Evolutionary conservation across 164 flowering plant species (phyloP).

Genomic region (Magnolia officinalis): DNA sequence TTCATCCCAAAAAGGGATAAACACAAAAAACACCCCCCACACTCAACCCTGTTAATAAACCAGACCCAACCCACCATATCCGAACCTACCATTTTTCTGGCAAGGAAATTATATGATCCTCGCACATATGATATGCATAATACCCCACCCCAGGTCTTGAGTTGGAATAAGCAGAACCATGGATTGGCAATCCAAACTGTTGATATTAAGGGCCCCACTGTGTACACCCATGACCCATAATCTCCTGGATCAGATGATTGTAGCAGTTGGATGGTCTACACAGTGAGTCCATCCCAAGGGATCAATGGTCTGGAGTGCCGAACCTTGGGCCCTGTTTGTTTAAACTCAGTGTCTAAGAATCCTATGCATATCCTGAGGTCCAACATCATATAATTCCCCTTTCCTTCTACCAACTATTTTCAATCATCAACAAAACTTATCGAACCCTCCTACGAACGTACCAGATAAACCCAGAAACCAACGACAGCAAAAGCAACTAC

Average conservation of each 20-base stretch:
- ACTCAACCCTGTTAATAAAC: slow-evolving; percentile 87
- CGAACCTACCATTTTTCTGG: slow-evolving; percentile 11
- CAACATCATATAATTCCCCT: not conserved
- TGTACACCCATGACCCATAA: not conserved
- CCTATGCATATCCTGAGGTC: not conserved
- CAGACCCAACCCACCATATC: slow-evolving; percentile 75
- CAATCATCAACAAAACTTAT: not conserved
- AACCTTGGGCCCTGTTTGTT: too few species aligned
- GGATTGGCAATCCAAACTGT: not conserved
- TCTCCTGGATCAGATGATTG: not conserved
- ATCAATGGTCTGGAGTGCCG: too few species aligned
- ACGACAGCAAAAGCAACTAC: not conserved
- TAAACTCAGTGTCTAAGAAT: not conserved
- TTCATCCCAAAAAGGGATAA: slow-evolving; percentile 43
- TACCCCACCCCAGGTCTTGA: not conserved
- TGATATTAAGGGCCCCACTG: not conserved
- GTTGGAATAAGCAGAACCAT: not conserved
- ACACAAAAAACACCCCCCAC: slow-evolving; percentile 45
- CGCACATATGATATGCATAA: not conserved
- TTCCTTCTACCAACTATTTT: not conserved
- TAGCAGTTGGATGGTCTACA: not conserved
- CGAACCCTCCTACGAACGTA: not conserved
- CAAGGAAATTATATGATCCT: not conserved
- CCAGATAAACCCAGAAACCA: not conserved
- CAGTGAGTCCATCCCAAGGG: too few species aligned